phyloP scores from a whole-genome alignment of 1,284 basidiomycete species.

The Irpex rosettiformis region DNA sequence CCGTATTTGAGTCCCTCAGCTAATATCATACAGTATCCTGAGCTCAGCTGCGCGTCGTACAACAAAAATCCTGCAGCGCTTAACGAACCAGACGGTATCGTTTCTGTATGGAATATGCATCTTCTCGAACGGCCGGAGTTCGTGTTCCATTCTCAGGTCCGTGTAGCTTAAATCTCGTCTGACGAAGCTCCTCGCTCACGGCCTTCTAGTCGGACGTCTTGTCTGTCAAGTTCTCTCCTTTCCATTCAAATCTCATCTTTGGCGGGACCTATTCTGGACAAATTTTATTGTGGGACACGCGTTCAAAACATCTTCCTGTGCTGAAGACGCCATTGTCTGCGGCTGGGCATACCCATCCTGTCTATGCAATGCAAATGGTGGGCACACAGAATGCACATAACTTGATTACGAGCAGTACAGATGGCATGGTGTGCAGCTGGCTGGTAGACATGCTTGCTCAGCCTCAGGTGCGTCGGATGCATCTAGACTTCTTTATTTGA shows the following conservation, averaged over 20 bases:
- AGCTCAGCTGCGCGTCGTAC: constrained; percentile 92
- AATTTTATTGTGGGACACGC: constrained; percentile 98
- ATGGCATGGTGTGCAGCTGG: constrained; percentile 97
- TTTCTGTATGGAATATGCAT: constrained; percentile 97
- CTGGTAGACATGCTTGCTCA: constrained; percentile 97
- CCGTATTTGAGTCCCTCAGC: not conserved
- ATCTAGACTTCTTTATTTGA: not conserved
- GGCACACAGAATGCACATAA: constrained; percentile 99
- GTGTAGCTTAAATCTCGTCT: constrained; percentile 17
- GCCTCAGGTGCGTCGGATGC: constrained; percentile 84
- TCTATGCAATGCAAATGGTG: constrained; percentile 96
- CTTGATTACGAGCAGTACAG: constrained; percentile 92
- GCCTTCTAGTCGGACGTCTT: constrained; percentile 86
- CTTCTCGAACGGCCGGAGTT: constrained; percentile 95
- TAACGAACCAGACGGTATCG: constrained; percentile 95
- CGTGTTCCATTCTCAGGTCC: constrained; percentile 93
- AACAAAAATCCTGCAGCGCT: constrained; percentile 91
- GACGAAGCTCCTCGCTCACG: constrained; percentile 9
- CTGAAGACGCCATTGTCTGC: constrained; percentile 95
- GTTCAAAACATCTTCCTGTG: constrained; percentile 92
- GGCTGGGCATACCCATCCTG: constrained; percentile 95
- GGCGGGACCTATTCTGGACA: constrained; percentile 99
- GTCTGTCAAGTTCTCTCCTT: constrained; percentile 94
- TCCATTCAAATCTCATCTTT: constrained; percentile 95
- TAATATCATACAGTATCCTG: constrained; percentile 71